These are phyloP conservation scores for Capsicum baccatum DNA, from an alignment of 257 asterid species.

Conservation along the genomic window DNA sequence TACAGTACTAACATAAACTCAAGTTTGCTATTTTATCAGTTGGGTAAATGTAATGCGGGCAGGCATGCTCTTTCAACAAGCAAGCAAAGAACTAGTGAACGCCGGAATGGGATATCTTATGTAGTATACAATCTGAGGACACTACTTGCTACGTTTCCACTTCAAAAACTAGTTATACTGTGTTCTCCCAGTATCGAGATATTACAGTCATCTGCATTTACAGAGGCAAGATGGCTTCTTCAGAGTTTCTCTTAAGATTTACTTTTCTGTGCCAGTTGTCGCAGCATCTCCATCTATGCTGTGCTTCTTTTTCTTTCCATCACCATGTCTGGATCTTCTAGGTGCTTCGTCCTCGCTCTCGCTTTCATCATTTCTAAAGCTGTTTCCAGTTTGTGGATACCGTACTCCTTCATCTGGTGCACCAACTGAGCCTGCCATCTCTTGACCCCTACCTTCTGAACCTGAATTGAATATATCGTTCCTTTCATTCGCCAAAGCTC, in stretches of 20 bases:
- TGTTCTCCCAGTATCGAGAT: not conserved
- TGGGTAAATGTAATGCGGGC: not conserved
- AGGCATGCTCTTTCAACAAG: not conserved
- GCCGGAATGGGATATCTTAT: not conserved
- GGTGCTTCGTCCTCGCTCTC: slow-evolving; percentile 82
- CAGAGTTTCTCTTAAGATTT: not conserved
- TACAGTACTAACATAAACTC: not conserved
- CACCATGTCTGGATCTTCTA: slow-evolving; percentile 72
- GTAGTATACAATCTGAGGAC: slow-evolving; percentile 18
- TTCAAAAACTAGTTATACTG: slow-evolving; percentile 7
- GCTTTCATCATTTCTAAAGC: slow-evolving; percentile 58
- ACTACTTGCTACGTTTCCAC: slow-evolving; percentile 24
- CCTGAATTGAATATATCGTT: slow-evolving; percentile 45
- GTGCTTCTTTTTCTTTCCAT: slow-evolving; percentile 61
- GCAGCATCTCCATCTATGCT: slow-evolving; percentile 46
- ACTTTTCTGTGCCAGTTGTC: slow-evolving; percentile 39
- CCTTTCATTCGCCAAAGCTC: slow-evolving; percentile 47
- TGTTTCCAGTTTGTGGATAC: slow-evolving; percentile 46
- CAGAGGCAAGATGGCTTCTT: slow-evolving; percentile 24
- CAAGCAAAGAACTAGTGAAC: slow-evolving; percentile 1
- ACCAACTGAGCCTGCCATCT: slow-evolving; percentile 45
- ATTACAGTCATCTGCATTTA: not conserved
- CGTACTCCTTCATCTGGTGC: slow-evolving; percentile 48
- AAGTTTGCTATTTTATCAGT: not conserved
- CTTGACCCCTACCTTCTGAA: slow-evolving; percentile 65